Conservation (phyloP, 73 alveolate genomes). For the Uronychia binucleata region DNA sequence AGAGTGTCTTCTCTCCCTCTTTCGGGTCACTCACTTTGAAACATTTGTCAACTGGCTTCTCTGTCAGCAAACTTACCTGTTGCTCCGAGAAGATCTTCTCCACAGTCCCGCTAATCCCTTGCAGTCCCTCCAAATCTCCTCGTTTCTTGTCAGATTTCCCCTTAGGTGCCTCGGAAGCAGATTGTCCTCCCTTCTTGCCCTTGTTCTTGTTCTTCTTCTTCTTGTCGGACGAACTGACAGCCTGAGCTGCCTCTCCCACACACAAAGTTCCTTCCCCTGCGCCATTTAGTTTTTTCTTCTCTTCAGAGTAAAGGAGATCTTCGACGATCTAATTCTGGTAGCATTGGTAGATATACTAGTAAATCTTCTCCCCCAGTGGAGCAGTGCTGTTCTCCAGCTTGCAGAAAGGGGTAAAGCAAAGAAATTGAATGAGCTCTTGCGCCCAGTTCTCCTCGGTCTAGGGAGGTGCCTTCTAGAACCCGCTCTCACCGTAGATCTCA, state of each 20-base stretch:
- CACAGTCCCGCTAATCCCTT: not conserved
- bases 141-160: not conserved
- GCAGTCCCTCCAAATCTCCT: not conserved
- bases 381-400: not conserved
- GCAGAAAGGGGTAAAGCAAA: not conserved
- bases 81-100: not conserved
- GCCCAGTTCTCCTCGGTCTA: not conserved
- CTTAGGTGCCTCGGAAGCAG: not conserved
- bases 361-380: not conserved
- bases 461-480: not conserved
- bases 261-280: not conserved
- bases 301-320: not conserved
- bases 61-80: not conserved
- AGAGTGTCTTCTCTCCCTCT: not conserved
- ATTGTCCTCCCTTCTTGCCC: not conserved
- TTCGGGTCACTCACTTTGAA: not conserved
- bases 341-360: too few relatives aligned
- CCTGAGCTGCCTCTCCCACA: not conserved
- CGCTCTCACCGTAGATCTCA: not conserved
- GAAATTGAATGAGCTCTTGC: not conserved
- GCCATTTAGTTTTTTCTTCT: not conserved
- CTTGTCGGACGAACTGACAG: not conserved
- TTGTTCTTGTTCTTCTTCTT: not conserved
- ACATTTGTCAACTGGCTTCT: not conserved
- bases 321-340: not conserved